Base-by-base conservation (phyloP, 257 asterid species). In the Scutellaria galericulata region DNA sequence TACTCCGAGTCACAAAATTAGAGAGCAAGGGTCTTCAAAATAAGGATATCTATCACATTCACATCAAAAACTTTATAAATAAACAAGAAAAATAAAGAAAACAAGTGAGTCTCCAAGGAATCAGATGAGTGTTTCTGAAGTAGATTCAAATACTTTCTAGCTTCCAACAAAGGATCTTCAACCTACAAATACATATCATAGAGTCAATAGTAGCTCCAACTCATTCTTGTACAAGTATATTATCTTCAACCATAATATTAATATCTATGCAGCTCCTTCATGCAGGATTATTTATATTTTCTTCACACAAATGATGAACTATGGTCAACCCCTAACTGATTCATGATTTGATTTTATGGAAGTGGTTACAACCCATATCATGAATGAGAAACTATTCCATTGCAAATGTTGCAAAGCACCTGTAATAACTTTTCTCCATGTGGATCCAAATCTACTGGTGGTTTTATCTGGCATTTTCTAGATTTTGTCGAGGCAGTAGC, bases 101-200 rank as follows among this genome's bases (percentile, higher is more conserved):
- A 87, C 63, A 90, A 78, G 80, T 95, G 98, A 8, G 99, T 92
- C 83, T 88, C 95, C 74, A 90, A 77, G 75, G 73, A 81, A 74
- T 95, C 90, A 72, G 96, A 80, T 52, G 99, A 95, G 71, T 95
- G 96, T 79, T 87, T 86, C 88, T 91, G 98, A 58, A 92, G 98
- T 56, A 89, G 91, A 86, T 90, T 92, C 90, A 90, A 84, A 86
- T 88, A 92, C 85, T 88, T 95, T 7, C 97, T 92, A 65, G 98
- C 98, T 86, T 95, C 98, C 42, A 67, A 70, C 82, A 95, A 64
- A 65, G 98, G 96, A 81, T 90, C 97, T 82, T 95, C 99, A 70
- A 95, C 95, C 99, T 95, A 82, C 75, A 82, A 66, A 47, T 47
- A 69, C 24, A 77, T 57, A 47, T 15, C 15, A 50, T 9, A 50